Percentiles rank a stretch among this genome's conserved stretches.
These are phyloP conservation scores for Plectosphaerella cucumerina DNA, from an alignment of 2,329 filamentous ascomycete genomes.

Conservation along the genomic window DNA sequence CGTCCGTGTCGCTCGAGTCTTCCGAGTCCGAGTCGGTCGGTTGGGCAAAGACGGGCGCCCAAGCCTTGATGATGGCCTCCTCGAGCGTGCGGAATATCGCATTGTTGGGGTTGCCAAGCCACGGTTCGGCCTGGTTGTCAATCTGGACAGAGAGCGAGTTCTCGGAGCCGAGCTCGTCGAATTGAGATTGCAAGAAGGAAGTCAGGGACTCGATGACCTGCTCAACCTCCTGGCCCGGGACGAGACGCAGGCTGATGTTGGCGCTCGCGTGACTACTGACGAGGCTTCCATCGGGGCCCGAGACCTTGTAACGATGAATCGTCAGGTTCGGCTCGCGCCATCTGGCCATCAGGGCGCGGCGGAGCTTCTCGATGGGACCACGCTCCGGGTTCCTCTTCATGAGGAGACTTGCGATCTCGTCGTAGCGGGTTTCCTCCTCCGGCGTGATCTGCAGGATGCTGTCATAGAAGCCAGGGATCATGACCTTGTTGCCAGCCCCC, in stretches of 20 bases:
- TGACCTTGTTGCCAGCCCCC: constrained; percentile 72
- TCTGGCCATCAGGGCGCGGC: constrained; percentile 80
- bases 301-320: constrained; percentile 88
- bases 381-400: constrained; percentile 64
- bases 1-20: not conserved
- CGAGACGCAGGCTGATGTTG: constrained; percentile 83
- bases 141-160: constrained; percentile 80
- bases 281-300: constrained; percentile 84
- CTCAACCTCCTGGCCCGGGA: constrained; percentile 86
- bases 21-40: constrained; percentile 14
- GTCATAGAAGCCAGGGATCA: constrained; percentile 87
- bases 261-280: constrained; percentile 88
- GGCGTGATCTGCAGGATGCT: constrained; percentile 70
- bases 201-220: constrained; percentile 67
- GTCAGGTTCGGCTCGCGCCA: constrained; percentile 96
- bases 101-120: constrained; percentile 89
- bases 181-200: constrained; percentile 65
- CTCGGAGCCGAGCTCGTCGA: constrained; percentile 69
- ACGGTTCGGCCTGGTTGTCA: constrained; percentile 91
- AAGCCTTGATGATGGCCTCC: constrained; percentile 77
- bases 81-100: constrained; percentile 88
- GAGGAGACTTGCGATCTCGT: constrained; percentile 76
- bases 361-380: constrained; percentile 63
- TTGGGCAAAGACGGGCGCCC: constrained; percentile 55
- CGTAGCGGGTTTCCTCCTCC: constrained; percentile 75